Evolutionary conservation across 129 eudicot species (phyloP).

Genomic region (Escallonia herrerae): DNA sequence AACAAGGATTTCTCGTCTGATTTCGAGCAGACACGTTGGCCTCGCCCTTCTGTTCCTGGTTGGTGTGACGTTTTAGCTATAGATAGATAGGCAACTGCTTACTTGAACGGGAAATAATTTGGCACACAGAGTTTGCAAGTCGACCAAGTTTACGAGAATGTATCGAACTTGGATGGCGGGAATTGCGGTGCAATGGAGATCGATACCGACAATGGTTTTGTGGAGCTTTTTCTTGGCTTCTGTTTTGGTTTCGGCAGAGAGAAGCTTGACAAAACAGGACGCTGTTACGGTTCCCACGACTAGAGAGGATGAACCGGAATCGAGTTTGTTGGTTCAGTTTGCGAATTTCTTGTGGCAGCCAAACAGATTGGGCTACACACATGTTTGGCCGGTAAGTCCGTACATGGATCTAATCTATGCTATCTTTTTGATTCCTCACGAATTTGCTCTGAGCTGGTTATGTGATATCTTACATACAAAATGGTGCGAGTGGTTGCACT

Average conservation of each 20-base stretch:
- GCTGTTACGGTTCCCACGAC: conserved; percentile 3
- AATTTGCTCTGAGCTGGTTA: not conserved
- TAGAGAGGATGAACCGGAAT: conserved; percentile 17
- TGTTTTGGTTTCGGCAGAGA: conserved; percentile 61
- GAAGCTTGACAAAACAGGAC: conserved; percentile 25
- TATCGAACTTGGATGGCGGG: conserved; percentile 33
- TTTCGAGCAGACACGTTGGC: too few relatives aligned
- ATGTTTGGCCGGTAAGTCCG: conserved; percentile 91
- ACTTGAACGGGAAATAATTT: too few relatives aligned
- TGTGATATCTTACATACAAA: not conserved
- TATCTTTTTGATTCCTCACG: not conserved
- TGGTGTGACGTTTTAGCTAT: too few relatives aligned
- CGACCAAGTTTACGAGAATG: too few relatives aligned
- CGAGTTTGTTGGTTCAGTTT: conserved; percentile 20
- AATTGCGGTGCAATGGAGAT: conserved; percentile 38
- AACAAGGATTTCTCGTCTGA: too few relatives aligned
- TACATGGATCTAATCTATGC: too few relatives aligned
- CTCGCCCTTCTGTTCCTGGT: too few relatives aligned
- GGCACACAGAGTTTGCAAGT: too few relatives aligned
- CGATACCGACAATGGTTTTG: conserved; percentile 22
- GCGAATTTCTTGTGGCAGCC: conserved; percentile 54
- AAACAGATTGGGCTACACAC: conserved; percentile 66
- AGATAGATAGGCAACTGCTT: too few relatives aligned
- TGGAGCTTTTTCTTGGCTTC: conserved; percentile 49
- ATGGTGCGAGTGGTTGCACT: not conserved